A percentile compares a stretch with the other conserved stretches of the same genome.
Conservation (phyloP, 441 rosid species). For the Populus hybrid region DNA sequence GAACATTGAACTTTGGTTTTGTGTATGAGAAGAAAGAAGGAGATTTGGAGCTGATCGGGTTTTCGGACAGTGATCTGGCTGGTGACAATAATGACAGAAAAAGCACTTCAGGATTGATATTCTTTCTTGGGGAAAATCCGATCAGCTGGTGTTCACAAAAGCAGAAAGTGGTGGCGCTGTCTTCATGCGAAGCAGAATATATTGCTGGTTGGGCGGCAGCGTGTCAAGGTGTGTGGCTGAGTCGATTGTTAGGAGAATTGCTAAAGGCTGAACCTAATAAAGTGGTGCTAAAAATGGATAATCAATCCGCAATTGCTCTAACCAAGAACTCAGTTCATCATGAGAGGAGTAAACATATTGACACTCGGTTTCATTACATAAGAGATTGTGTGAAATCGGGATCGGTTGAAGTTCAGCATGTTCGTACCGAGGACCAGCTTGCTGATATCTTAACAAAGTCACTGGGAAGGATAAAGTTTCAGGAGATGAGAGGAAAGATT, state of each 20-base stretch:
- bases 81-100: not conserved
- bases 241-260: not conserved
- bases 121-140: not conserved
- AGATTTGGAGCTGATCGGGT: not conserved
- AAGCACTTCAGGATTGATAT: not conserved
- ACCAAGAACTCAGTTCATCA: not conserved
- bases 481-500: not conserved
- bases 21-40: not conserved
- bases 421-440: not conserved
- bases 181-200: conserved; percentile 4
- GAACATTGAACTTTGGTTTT: not conserved
- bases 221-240: not conserved
- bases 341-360: not conserved
- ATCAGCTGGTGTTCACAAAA: conserved; percentile 10
- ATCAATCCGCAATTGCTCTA: too few species aligned
- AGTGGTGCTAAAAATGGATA: too few species aligned
- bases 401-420: not conserved
- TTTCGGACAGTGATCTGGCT: conserved; percentile 1
- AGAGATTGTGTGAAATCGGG: not conserved
- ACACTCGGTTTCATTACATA: not conserved
- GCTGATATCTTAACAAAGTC: not conserved
- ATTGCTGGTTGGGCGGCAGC: not conserved
- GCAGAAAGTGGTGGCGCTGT: not conserved
- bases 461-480: not conserved
- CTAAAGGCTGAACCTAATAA: too few species aligned